phyloP scores from a whole-genome alignment of 164 flowering plant genomes.

The Hamamelis virginiana region DNA sequence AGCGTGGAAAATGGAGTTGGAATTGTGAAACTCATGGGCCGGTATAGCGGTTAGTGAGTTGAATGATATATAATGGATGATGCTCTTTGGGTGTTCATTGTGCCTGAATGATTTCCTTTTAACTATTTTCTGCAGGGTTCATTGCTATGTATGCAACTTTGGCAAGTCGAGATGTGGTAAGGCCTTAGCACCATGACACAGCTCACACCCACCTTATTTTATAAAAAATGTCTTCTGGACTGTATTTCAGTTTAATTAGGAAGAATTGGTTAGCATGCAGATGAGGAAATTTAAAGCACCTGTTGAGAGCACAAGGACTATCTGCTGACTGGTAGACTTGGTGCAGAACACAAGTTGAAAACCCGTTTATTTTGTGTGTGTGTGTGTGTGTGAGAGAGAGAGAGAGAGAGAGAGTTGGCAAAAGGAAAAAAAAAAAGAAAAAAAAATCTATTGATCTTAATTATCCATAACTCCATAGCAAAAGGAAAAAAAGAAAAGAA shows the following conservation, averaged over 20 bases:
- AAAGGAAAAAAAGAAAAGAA: no score
- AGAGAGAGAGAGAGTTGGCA: no score
- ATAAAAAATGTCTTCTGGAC: background rate
- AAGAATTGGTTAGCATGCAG: background rate
- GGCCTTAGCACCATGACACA: constrained; percentile 3
- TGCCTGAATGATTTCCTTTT: background rate
- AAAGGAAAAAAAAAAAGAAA: background rate
- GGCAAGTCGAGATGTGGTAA: constrained; percentile 71
- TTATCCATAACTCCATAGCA: background rate
- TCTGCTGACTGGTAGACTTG: background rate
- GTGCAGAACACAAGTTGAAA: background rate
- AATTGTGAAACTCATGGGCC: constrained; percentile 66
- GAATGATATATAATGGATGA: background rate
- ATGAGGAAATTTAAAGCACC: background rate
- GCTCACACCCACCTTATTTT: background rate
- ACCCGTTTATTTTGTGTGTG: background rate
- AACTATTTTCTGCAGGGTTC: constrained; percentile 40
- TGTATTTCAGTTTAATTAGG: background rate
- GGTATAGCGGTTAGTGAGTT: constrained; percentile 50
- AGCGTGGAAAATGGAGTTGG: constrained; percentile 71
- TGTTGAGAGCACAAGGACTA: background rate
- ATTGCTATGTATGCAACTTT: constrained; percentile 62
- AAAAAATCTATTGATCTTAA: background rate
- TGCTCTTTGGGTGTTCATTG: background rate
- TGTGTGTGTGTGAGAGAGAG: no score